Conservation (phyloP, 148 eudicot genomes). For the Arbutus unedo region DNA sequence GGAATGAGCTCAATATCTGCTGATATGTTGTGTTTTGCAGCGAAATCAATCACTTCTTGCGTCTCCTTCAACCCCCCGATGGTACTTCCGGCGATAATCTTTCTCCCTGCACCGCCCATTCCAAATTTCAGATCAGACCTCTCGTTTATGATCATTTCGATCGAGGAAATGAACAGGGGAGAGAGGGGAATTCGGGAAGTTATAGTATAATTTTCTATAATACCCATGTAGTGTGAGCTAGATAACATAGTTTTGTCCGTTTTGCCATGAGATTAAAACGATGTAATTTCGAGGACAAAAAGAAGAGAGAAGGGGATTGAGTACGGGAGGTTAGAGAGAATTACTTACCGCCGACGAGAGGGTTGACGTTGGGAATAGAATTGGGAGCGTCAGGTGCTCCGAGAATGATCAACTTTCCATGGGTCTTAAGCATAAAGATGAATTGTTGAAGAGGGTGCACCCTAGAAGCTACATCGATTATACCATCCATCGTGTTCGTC, state of each 20-base stretch:
- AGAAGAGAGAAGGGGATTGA: no score
- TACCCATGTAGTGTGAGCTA: no score
- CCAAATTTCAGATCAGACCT: neutral
- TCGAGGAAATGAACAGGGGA: neutral
- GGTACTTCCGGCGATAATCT: neutral
- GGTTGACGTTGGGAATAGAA: neutral
- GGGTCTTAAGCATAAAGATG: neutral
- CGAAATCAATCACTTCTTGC: slow-evolving; percentile 4
- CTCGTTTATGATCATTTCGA: neutral
- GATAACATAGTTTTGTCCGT: no score
- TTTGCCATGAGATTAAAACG: no score
- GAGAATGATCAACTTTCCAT: neutral
- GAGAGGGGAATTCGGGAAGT: no score
- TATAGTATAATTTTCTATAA: no score
- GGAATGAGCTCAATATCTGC: slow-evolving; percentile 6
- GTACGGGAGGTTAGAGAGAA: no score
- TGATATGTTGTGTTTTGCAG: neutral
- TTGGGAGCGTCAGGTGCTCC: neutral
- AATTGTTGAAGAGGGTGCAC: neutral
- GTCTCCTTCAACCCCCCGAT: slow-evolving; percentile 9
- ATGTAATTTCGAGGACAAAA: no score
- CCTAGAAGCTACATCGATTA: neutral
- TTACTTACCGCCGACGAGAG: neutral
- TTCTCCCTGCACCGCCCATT: neutral
- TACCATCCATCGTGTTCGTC: slow-evolving; percentile 6